These are phyloP conservation scores for Scheffersomyces titani DNA, from an alignment of 1,139 yeast species.

Conservation along the genomic window DNA sequence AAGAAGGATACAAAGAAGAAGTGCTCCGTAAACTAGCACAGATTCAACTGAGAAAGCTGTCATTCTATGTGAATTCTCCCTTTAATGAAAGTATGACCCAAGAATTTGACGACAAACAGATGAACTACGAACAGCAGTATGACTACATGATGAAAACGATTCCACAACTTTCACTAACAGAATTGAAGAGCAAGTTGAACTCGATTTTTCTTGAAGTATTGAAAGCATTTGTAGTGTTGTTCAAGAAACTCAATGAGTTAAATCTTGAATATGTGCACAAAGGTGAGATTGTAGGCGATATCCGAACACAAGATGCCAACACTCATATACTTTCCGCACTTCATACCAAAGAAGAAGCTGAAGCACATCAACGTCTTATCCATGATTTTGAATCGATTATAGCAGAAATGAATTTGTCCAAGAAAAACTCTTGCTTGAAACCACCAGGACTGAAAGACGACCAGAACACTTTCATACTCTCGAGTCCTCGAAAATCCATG, in stretches of 20 bases:
- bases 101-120: conserved; percentile 13
- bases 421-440: conserved; percentile 7
- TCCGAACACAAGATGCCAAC: conserved; percentile 14
- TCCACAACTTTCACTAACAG: conserved; percentile 35
- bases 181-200: conserved; percentile 34
- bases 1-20: conserved; percentile 36
- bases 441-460: conserved; percentile 14
- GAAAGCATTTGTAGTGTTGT: conserved; percentile 31
- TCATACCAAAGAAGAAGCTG: conserved; percentile 35
- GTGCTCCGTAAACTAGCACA: conserved; percentile 20
- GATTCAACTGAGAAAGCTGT: conserved; percentile 19
- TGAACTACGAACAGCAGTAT: conserved; percentile 27
- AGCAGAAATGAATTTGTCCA: conserved; percentile 18
- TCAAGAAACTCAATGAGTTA: conserved; percentile 31
- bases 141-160: conserved; percentile 26
- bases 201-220: conserved; percentile 36
- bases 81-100: conserved; percentile 21
- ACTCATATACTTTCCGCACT: conserved; percentile 19
- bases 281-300: conserved; percentile 31
- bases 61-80: conserved; percentile 29
- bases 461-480: conserved; percentile 31
- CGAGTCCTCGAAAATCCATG: conserved; percentile 37
- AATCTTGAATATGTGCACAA: conserved; percentile 28
- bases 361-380: conserved; percentile 28
- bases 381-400: conserved; percentile 32